Conservation (phyloP, 2,329 filamentous ascomycete genomes). For the Fusarium circinatum region DNA sequence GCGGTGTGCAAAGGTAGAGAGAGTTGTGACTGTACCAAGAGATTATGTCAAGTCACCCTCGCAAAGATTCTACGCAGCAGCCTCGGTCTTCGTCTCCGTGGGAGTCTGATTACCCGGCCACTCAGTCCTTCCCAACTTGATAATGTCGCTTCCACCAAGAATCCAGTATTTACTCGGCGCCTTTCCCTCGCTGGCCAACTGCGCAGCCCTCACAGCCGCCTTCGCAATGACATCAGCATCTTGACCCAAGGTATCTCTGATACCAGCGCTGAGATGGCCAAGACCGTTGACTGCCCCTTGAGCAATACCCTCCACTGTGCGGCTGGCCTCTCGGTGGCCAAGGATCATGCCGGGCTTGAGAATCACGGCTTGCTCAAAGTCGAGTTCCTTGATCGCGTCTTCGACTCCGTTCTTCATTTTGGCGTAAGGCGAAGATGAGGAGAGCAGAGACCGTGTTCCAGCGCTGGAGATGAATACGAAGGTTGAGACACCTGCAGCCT, state of each 20-base stretch:
- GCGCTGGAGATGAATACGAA: constrained; percentile 80
- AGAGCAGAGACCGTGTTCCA: constrained; percentile 56
- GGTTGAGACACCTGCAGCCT: constrained; percentile 74
- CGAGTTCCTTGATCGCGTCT: constrained; percentile 75
- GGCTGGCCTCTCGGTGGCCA: constrained; percentile 72
- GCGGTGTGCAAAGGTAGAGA: neutral
- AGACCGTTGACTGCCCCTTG: constrained; percentile 65
- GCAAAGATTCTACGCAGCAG: neutral
- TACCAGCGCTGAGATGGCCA: constrained; percentile 61
- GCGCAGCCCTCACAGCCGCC: constrained; percentile 70
- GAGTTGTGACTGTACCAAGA: neutral
- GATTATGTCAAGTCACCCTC: neutral
- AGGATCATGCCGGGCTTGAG: constrained; percentile 79
- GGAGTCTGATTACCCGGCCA: constrained; percentile 53
- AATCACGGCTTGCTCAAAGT: constrained; percentile 82
- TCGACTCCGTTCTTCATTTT: constrained; percentile 91
- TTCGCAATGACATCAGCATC: constrained; percentile 77
- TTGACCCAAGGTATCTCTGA: constrained; percentile 76
- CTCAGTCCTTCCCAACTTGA: constrained; percentile 72
- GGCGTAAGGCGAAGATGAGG: constrained; percentile 61
- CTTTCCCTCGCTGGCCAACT: constrained; percentile 68
- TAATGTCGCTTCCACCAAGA: constrained; percentile 69
- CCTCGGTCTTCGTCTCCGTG: constrained; percentile 14
- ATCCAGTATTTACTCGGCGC: constrained; percentile 71
- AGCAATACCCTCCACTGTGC: constrained; percentile 67